Conservation (phyloP, 2,329 filamentous ascomycete genomes). For the Microdochium paspali region DNA sequence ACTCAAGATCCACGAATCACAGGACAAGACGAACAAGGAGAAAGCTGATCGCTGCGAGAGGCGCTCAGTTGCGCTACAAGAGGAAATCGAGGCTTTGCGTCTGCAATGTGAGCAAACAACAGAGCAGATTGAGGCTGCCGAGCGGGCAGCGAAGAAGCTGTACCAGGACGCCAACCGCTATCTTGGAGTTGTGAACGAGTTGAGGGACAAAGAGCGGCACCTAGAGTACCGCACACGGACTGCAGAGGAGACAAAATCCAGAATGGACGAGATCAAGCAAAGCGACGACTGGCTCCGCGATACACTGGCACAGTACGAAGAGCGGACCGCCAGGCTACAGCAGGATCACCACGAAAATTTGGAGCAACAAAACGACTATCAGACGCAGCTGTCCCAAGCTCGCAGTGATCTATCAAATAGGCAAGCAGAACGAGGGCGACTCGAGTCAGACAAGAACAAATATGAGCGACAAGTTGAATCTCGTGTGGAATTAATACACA, state of each 20-base stretch:
- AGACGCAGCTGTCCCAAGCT: constrained; percentile 32
- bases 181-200: constrained; percentile 61
- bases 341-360: constrained; percentile 55
- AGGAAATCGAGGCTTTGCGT: constrained; percentile 53
- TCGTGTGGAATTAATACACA: constrained; percentile 66
- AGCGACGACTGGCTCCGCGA: constrained; percentile 66
- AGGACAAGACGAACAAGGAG: constrained; percentile 77
- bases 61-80: constrained; percentile 52
- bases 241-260: constrained; percentile 58
- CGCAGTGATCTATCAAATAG: constrained; percentile 40
- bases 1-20: constrained; percentile 64
- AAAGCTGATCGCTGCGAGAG: constrained; percentile 66
- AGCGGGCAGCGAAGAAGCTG: constrained; percentile 51
- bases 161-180: constrained; percentile 67
- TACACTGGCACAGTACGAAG: constrained; percentile 68
- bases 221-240: constrained; percentile 60
- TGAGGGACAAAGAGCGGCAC: constrained; percentile 70
- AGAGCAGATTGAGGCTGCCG: constrained; percentile 50
- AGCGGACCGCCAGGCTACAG: constrained; percentile 57
- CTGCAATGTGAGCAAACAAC: constrained; percentile 49
- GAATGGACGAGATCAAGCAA: constrained; percentile 69
- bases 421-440: constrained; percentile 61
- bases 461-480: constrained; percentile 71
- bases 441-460: constrained; percentile 77
- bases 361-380: constrained; percentile 56